Conservation (phyloP, 768 basidiomycete genomes). For the Collybia sp. region DNA sequence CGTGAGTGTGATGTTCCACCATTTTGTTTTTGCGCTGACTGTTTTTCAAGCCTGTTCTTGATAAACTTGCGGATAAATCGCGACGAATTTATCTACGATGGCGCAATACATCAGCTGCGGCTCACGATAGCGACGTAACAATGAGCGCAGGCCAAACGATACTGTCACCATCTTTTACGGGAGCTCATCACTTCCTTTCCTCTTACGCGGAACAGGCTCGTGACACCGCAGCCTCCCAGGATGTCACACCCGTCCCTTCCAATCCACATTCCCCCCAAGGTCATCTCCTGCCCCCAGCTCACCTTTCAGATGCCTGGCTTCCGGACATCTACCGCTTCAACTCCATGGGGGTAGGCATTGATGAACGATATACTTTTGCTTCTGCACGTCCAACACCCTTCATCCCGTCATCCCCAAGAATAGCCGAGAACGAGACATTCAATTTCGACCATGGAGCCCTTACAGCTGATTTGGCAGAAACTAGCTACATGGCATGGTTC, state of each 20-base stretch:
- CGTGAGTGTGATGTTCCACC: slow-evolving; percentile 28
- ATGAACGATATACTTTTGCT: slow-evolving; percentile 33
- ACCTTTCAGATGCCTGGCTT: slow-evolving; percentile 26
- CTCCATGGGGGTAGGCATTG: slow-evolving; percentile 34
- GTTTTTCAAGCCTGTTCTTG: slow-evolving; percentile 43
- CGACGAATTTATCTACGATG: slow-evolving; percentile 37
- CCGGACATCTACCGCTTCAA: slow-evolving; percentile 45
- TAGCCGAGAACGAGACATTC: slow-evolving; percentile 48
- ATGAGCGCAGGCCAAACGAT: slow-evolving; percentile 11
- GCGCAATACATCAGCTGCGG: slow-evolving; percentile 7
- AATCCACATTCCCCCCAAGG: slow-evolving; percentile 1
- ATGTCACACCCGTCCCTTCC: slow-evolving; percentile 7
- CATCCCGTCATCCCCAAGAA: slow-evolving; percentile 40
- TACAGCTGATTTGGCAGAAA: slow-evolving; percentile 49
- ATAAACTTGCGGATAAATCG: slow-evolving; percentile 50
- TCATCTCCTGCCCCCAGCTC: background rate
- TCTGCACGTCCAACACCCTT: slow-evolving; percentile 36
- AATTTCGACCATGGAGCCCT: slow-evolving; percentile 63
- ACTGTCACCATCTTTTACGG: slow-evolving; percentile 28
- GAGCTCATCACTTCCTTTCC: slow-evolving; percentile 27
- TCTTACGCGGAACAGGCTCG: slow-evolving; percentile 28
- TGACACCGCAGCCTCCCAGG: slow-evolving; percentile 12
- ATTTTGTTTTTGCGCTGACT: background rate
- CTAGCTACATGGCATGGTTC: slow-evolving; percentile 71
- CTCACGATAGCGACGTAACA: slow-evolving; percentile 5